Percentiles rank a stretch among this genome's conserved stretches.
Conservation (phyloP, 2,329 filamentous ascomycete genomes). For the Aspergillus novofumigatus region DNA sequence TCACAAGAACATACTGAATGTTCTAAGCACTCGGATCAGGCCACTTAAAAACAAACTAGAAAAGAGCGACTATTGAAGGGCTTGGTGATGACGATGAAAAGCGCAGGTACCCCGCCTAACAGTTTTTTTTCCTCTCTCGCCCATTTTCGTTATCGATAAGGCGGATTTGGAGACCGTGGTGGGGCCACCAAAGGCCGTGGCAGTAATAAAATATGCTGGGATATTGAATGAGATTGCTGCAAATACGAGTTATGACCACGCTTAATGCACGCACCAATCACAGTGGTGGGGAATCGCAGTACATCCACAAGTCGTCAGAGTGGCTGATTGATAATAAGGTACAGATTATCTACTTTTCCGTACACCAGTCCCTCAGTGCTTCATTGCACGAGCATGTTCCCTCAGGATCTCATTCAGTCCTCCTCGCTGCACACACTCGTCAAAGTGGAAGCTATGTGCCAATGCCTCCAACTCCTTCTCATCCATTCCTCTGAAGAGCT, state of each 20-base stretch:
- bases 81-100: neutral
- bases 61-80: neutral
- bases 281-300: neutral
- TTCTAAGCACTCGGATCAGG: neutral
- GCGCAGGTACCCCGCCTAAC: neutral
- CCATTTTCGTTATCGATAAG: neutral
- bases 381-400: constrained; percentile 33
- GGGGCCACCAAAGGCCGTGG: neutral
- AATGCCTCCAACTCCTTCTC: constrained; percentile 53
- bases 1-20: neutral
- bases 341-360: neutral
- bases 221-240: neutral
- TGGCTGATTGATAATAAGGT: no score
- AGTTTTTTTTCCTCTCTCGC: neutral
- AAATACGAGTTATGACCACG: neutral
- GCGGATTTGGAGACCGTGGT: neutral
- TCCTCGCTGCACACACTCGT: constrained; percentile 51
- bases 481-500: constrained; percentile 50
- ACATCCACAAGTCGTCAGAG: no score
- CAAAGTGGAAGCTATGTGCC: constrained; percentile 51
- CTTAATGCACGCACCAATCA: neutral
- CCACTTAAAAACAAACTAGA: neutral
- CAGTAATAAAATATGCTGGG: neutral
- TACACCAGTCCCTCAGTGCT: neutral
- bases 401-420: constrained; percentile 50